A percentile compares a stretch with the other conserved stretches of the same genome.
Conservation (phyloP, 148 eudicot species). For the Arctostaphylos glauca region DNA sequence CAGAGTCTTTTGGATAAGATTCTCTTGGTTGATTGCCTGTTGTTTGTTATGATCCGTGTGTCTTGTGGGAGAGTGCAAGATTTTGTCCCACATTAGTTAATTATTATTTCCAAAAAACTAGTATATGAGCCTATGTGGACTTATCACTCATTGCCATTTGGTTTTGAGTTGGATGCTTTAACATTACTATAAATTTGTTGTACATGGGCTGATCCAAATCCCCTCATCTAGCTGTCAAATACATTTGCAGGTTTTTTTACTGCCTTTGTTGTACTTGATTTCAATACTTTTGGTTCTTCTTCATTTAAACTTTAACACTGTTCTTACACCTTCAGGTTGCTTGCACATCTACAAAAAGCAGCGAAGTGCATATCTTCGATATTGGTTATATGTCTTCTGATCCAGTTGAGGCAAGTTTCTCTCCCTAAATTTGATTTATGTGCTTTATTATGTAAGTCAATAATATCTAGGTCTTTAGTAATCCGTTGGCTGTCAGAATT, state of each 20-base stretch:
- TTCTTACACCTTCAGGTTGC: slow-evolving; percentile 54
- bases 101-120: no score
- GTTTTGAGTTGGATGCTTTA: no score
- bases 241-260: neutral
- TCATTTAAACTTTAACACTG: neutral
- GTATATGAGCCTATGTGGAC: no score
- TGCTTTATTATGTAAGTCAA: neutral
- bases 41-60: no score
- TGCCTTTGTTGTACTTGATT: neutral
- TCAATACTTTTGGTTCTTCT: slow-evolving; percentile 12
- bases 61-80: no score
- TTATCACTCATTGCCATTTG: no score
- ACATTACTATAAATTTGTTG: neutral
- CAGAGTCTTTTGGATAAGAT: no score
- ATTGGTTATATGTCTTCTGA: slow-evolving; percentile 70
- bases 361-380: slow-evolving; percentile 68
- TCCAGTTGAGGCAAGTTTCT: slow-evolving; percentile 62
- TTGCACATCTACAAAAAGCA: slow-evolving; percentile 62
- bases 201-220: neutral
- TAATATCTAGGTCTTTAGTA: neutral
- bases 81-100: no score
- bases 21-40: no score
- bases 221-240: neutral
- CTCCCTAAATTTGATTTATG: neutral
- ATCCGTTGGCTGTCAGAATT: neutral